Evolutionary conservation across 331 rosid species (phyloP), one percentile per base, ranked within the genome.

Genomic region (Rhamnella rubrinervis): DNA sequence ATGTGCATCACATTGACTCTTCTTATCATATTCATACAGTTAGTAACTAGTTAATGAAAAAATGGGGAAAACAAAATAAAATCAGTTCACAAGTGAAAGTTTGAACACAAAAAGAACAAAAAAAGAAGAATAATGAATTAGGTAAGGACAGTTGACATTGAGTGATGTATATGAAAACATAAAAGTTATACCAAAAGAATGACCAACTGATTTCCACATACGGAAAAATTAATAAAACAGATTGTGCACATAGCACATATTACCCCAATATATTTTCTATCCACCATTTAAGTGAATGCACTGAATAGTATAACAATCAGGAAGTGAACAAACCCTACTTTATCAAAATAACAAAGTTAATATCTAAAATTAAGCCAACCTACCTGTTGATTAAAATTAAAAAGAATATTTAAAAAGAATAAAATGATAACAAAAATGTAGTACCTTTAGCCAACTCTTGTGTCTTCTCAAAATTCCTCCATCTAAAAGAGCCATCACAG

Each of bases 401-500:
- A 31, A 35, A 62, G 15, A 21, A 65, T 23, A 28, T 37, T 26
- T 23, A 40, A 65, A 10, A 65, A 23, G 38, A 17, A 78, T 44
- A 39, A 70, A 31, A 31, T 2, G 20, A 19, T 63, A 38, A 58
- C 53, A 55, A 66, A 63, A 53, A 21, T 73, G 64, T 62, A 56
- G 63, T 49, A 90, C 97, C 95, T 90, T 93, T 62, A 93, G 79
- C 98, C 97, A 93, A 78, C 82, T 93, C 85, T 85, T 90, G 60
- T 91, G 95, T 75, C 95, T 87, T 80, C 66, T 89, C 86, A 93
- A 78, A 59, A 86, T 83, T 83, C 98, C 98, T 67, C 97, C 97
- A 60, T 93, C 98, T 61, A 93, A 87, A 70, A 93, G 82, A 80
- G 96, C 93, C 98, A 93, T 93, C 70, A 89, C 85, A 61, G 85